A percentile compares a stretch with the other conserved stretches of the same genome.
These are phyloP conservation scores for Sclerotinia sclerotiorum DNA, from an alignment of 2,329 filamentous ascomycete genomes.

Conservation along the genomic window DNA sequence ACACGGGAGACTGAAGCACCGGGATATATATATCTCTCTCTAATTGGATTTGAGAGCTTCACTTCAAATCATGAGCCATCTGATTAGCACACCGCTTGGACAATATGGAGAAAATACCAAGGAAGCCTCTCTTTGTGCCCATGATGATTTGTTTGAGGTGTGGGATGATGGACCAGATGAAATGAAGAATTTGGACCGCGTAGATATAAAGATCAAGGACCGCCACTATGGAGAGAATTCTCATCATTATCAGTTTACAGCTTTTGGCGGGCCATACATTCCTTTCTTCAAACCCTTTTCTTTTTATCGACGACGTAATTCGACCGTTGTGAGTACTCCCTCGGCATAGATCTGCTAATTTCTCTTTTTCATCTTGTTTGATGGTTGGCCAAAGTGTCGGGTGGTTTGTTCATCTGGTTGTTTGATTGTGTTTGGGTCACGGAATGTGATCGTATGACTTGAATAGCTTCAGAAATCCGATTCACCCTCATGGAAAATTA, in stretches of 20 bases:
- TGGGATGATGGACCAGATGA: constrained; percentile 8
- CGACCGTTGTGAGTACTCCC: constrained; percentile 10
- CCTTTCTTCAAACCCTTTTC: constrained; percentile 12
- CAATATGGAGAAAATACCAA: constrained; percentile 8
- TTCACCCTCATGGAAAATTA: constrained; percentile 7
- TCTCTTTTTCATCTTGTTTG: neutral
- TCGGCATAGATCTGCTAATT: constrained; percentile 1
- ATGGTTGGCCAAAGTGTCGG: neutral
- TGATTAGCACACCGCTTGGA: neutral
- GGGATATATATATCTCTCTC: neutral
- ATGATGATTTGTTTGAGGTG: constrained; percentile 17
- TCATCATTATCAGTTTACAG: constrained; percentile 11
- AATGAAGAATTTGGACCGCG: neutral
- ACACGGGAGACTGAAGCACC: constrained; percentile 9
- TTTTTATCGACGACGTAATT: constrained; percentile 9
- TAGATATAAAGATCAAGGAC: constrained; percentile 11
- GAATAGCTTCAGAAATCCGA: constrained; percentile 18
- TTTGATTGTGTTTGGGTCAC: constrained; percentile 7
- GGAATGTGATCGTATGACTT: constrained; percentile 6
- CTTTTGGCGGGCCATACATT: constrained; percentile 11
- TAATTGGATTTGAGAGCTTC: constrained; percentile 10
- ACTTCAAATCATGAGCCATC: constrained; percentile 4
- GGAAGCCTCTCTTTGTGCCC: constrained; percentile 8
- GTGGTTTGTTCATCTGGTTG: constrained; percentile 1
- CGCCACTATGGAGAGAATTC: neutral